Conservation (phyloP, 1,139 yeast species). For the Dujonia santamariae region DNA sequence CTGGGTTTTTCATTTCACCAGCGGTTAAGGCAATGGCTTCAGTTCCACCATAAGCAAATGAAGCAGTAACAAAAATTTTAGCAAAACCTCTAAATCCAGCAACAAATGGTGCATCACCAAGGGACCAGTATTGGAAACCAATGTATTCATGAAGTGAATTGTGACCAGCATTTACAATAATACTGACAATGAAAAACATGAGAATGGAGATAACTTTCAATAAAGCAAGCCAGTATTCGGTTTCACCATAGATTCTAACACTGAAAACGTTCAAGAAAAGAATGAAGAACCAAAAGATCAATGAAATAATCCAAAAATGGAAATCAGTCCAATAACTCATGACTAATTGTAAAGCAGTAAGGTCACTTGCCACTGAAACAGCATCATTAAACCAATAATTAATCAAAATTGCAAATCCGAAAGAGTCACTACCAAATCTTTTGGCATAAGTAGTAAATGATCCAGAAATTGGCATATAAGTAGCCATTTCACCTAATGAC, state of each 20-base stretch:
- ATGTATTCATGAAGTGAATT: constrained; percentile 32
- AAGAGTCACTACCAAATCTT: constrained; percentile 58
- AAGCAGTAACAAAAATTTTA: constrained; percentile 47
- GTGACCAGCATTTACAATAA: constrained; percentile 35
- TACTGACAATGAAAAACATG: constrained; percentile 38
- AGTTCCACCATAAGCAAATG: constrained; percentile 68
- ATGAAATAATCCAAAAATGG: constrained; percentile 55
- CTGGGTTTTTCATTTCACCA: constrained; percentile 63
- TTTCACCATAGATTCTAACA: constrained; percentile 47
- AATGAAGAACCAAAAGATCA: constrained; percentile 57
- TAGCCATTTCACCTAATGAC: constrained; percentile 63
- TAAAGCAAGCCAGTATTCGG: constrained; percentile 39
- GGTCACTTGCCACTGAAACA: constrained; percentile 58
- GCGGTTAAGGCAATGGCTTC: constrained; percentile 65
- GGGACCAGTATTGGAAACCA: constrained; percentile 38
- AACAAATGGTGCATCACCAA: constrained; percentile 42
- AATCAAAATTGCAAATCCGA: constrained; percentile 60
- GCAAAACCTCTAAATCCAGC: constrained; percentile 41
- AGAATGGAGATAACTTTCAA: constrained; percentile 38
- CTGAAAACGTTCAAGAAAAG: constrained; percentile 51
- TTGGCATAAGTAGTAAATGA: constrained; percentile 60
- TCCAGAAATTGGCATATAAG: constrained; percentile 60
- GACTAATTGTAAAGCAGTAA: constrained; percentile 58
- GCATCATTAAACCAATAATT: constrained; percentile 70
- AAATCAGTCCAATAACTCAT: constrained; percentile 61